Evolutionary conservation across 2,329 filamentous ascomycete species (phyloP), one percentile per base, ranked within the genome.

Genomic region (Polytolypa hystricis): DNA sequence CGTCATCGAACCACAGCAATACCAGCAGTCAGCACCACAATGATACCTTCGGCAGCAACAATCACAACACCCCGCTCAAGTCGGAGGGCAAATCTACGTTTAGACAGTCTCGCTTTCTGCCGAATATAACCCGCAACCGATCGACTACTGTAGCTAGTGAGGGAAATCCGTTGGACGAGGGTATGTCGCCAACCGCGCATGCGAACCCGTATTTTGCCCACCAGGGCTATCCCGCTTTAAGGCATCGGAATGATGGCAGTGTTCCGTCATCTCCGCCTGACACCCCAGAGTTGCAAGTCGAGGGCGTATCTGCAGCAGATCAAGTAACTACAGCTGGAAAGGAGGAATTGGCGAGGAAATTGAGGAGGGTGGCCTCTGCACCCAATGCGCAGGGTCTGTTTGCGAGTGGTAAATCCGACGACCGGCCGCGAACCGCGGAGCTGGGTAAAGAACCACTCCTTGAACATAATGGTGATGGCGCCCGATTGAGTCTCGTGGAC

Each of bases 141-240:
- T 93, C 86, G 23, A 80, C 83, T 42, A 96, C 89, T 17, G 84
- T 93, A 39, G 84, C 84, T 48, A 94, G 86, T 62, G 89, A 95
- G 63, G 87, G 87, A 49, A 86, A 95, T 56, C 76, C 81, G 40
- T 72, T 95, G 46, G 89, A 95, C 49, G 87, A 95, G 60, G 70
- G 76, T 43, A 71, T 93, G 53, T 94, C 87, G 54, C 91, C 91
- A 17, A 96, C 86, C 4, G 89, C 87, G 35, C 79, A 89, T 55
- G 89, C 86, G 46, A 98, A 98, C 58, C 91, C 91, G 12, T 98
- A 98, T 64, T 98, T 96, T 61, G 83, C 79, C 47, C 91, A 96
- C 58, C 91, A 98, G 64, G 91, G 91, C 39, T 86, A 86, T 50
- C 91, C 91, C 3, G 84, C 84, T 46, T 69, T 96, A 51, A 81